Conservation (phyloP, 176 grass and related monocot genomes). For the Triticum dicoccoides region DNA sequence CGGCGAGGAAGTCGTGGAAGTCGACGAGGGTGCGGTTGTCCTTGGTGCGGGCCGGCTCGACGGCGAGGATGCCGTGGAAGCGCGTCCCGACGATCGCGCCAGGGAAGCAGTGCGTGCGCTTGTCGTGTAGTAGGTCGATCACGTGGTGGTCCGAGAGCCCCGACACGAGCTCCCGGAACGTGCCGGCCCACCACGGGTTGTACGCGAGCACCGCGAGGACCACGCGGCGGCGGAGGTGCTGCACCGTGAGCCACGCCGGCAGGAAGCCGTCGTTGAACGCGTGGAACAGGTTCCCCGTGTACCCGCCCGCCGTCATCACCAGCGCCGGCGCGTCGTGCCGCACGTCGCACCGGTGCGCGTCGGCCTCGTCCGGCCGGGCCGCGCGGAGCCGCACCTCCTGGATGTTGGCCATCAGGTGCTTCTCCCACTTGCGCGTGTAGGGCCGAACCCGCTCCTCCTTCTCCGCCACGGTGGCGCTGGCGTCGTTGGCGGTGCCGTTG, state of each 20-base stretch:
- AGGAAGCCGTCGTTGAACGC: constrained; percentile 68
- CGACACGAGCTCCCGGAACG: constrained; percentile 52
- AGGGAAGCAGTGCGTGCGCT: constrained; percentile 63
- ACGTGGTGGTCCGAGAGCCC: constrained; percentile 34
- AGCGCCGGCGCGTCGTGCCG: constrained; percentile 50
- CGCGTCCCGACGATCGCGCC: constrained; percentile 55
- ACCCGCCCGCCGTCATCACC: constrained; percentile 59
- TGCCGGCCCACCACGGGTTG: constrained; percentile 57
- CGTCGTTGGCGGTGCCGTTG: not conserved
- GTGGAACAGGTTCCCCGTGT: constrained; percentile 73
- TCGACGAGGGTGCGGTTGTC: constrained; percentile 46
- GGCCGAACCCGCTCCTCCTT: constrained; percentile 38
- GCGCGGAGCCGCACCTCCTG: constrained; percentile 47
- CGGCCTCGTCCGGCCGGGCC: not conserved
- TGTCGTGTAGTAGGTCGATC: constrained; percentile 54
- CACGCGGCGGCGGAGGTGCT: constrained; percentile 51
- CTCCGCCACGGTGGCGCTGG: constrained; percentile 5
- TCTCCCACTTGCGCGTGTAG: constrained; percentile 86
- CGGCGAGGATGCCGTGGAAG: constrained; percentile 52
- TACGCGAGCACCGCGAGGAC: constrained; percentile 56
- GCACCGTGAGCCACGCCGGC: constrained; percentile 63
- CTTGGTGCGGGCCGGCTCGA: constrained; percentile 17
- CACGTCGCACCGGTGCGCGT: constrained; percentile 49
- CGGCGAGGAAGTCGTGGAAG: constrained; percentile 46
- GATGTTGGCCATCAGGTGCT: constrained; percentile 38